phyloP scores from a whole-genome alignment of 2,329 filamentous ascomycete species.

The Trichophaea hybrida region DNA sequence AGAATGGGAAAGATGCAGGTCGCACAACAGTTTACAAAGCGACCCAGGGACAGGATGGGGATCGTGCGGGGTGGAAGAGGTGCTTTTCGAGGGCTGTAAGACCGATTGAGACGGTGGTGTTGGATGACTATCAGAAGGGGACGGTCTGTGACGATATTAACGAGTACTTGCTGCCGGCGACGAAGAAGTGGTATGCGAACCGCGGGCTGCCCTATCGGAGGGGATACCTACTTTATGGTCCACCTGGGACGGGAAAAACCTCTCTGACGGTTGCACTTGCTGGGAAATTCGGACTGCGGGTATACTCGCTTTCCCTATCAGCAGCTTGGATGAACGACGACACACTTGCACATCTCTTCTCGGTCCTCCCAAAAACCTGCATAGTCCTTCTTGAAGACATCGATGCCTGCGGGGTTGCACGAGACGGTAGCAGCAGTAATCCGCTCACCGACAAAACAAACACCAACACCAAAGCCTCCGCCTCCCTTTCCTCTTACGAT shows the following conservation, averaged over 20 bases:
- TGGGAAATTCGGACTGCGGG: constrained; percentile 50
- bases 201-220: constrained; percentile 61
- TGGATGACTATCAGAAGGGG: constrained; percentile 52
- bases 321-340: constrained; percentile 49
- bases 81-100: constrained; percentile 21
- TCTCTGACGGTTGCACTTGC: constrained; percentile 52
- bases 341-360: constrained; percentile 45
- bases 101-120: constrained; percentile 46
- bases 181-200: constrained; percentile 58
- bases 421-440: background rate
- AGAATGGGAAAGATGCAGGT: constrained; percentile 20
- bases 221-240: constrained; percentile 65
- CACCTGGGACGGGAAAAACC: constrained; percentile 61
- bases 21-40: constrained; percentile 23
- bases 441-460: background rate
- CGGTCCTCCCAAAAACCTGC: constrained; percentile 45
- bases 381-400: constrained; percentile 57
- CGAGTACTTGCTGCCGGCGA: constrained; percentile 59
- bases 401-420: constrained; percentile 35
- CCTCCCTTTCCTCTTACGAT: background rate
- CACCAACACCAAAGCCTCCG: background rate
- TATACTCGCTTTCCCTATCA: constrained; percentile 48
- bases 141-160: constrained; percentile 57
- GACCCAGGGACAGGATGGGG: constrained; percentile 7
- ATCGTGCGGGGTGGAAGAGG: constrained; percentile 20